A percentile compares a stretch with the other conserved stretches of the same genome.
Conservation (phyloP, 208 protist species). For the Sergeia podlipaevii region DNA sequence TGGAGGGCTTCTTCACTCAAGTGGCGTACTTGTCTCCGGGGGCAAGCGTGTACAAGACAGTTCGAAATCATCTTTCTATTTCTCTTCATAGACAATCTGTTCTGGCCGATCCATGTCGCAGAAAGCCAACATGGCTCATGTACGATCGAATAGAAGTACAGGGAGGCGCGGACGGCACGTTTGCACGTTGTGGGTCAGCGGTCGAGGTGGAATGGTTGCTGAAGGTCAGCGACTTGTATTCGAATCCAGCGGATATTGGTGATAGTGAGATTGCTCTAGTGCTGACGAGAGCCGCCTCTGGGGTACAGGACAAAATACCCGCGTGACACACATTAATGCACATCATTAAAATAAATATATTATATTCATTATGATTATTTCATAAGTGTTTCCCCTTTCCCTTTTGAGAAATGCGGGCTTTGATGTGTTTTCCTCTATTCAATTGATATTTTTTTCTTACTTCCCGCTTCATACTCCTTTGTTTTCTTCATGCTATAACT, state of each 20-base stretch:
- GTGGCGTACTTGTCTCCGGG: conserved; percentile 41
- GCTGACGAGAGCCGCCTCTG: conserved; percentile 17
- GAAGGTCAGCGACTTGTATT: conserved; percentile 64
- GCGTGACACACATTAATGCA: neutral
- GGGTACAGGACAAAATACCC: no score
- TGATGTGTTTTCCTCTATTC: no score
- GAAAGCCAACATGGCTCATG: conserved; percentile 58
- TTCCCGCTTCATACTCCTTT: no score
- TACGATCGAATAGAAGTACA: conserved; percentile 87
- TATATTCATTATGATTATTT: no score
- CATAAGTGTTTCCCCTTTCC: no score
- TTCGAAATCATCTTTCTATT: conserved; percentile 48
- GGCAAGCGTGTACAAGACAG: conserved; percentile 41
- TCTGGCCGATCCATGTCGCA: conserved; percentile 9
- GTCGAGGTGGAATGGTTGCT: conserved; percentile 79
- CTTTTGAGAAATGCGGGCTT: no score
- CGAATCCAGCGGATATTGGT: conserved; percentile 47
- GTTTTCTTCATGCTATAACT: no score
- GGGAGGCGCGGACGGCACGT: conserved; percentile 56
- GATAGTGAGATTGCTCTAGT: conserved; percentile 61
- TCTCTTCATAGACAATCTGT: conserved; percentile 53
- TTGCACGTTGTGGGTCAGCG: conserved; percentile 54
- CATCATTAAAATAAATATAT: no score
- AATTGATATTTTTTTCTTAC: no score
- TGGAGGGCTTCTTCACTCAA: conserved; percentile 86